A percentile compares a stretch with the other conserved stretches of the same genome.
Evolutionary conservation across 371 early-diverging fungal species (phyloP).

Genomic region (Mortierella polycephala): DNA sequence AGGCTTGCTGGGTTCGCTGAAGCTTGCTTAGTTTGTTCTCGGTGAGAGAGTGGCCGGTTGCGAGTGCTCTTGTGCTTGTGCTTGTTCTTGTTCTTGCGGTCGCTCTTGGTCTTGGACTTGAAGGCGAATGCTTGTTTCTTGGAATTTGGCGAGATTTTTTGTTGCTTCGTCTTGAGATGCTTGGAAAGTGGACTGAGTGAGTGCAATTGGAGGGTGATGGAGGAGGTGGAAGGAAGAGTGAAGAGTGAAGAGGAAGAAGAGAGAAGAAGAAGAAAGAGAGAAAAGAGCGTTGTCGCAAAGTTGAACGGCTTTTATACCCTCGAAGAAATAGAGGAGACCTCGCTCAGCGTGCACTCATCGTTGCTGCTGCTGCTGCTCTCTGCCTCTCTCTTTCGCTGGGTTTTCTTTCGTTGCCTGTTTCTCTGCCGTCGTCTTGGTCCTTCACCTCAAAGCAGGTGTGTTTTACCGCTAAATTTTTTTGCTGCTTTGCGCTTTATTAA

Average conservation of each 20-base stretch:
- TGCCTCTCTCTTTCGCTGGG: too few species aligned
- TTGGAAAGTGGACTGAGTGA: slow-evolving; percentile 11
- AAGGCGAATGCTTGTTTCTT: not conserved
- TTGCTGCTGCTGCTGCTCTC: not conserved
- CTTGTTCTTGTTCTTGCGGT: slow-evolving; percentile 8
- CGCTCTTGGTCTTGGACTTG: not conserved
- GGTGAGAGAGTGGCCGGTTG: not conserved
- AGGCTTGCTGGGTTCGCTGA: not conserved
- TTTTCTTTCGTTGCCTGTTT: not conserved
- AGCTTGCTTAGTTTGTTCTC: not conserved
- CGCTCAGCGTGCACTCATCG: too few species aligned
- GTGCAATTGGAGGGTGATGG: slow-evolving; percentile 10
- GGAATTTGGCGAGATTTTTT: not conserved
- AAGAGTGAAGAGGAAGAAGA: slow-evolving; percentile 8
- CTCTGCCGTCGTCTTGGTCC: not conserved
- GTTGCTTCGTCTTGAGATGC: too few species aligned
- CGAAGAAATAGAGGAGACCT: slow-evolving; percentile 3
- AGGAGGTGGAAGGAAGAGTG: slow-evolving; percentile 9
- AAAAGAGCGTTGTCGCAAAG: slow-evolving; percentile 15
- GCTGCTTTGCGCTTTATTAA: too few species aligned
- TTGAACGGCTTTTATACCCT: slow-evolving; percentile 40
- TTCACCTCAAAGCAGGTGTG: not conserved
- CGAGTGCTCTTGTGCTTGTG: not conserved
- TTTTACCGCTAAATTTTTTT: too few species aligned
- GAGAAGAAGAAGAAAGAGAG: slow-evolving; percentile 10